Conservation (phyloP, 2,329 filamentous ascomycete species). For the Calonectria henricotiae region DNA sequence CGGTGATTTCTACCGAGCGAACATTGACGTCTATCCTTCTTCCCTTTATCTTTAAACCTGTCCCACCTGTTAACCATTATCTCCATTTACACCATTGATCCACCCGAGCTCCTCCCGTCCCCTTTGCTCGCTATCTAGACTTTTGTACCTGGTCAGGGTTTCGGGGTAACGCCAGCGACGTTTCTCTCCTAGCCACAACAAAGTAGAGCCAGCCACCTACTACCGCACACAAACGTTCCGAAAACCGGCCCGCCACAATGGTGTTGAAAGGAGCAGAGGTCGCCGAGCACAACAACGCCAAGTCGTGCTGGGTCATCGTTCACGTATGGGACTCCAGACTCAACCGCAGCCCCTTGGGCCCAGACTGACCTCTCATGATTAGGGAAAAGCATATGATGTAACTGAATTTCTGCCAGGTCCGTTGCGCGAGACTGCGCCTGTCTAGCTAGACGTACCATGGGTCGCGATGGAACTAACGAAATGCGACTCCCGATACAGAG, state of each 20-base stretch:
- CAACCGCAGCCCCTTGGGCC: not conserved
- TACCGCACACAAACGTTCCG: not conserved
- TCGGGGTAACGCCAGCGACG: conserved; percentile 48
- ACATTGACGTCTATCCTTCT: not conserved
- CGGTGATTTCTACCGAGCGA: conserved; percentile 12
- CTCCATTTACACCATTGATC: conserved; percentile 6
- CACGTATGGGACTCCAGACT: conserved; percentile 70
- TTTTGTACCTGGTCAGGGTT: conserved; percentile 33
- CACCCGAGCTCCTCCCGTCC: not conserved
- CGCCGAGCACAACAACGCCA: conserved; percentile 81
- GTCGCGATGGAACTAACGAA: not conserved
- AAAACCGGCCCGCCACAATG: conserved; percentile 54
- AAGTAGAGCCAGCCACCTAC: not conserved
- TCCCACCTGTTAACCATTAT: not conserved
- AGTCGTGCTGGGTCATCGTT: conserved; percentile 94
- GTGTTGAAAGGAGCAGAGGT: conserved; percentile 69
- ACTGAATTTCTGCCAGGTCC: conserved; percentile 87
- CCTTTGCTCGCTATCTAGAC: not conserved
- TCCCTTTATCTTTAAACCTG: conserved; percentile 3
- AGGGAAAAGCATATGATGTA: conserved; percentile 89
- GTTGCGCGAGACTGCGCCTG: conserved; percentile 32
- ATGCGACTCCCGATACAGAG: conserved; percentile 65
- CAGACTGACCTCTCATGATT: conserved; percentile 43
- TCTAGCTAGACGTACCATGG: not conserved
- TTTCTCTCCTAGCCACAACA: not conserved